A percentile compares a stretch with the other conserved stretches of the same genome.
phyloP scores from a whole-genome alignment of 177 flowering plant species.

The Vitis hybrid region DNA sequence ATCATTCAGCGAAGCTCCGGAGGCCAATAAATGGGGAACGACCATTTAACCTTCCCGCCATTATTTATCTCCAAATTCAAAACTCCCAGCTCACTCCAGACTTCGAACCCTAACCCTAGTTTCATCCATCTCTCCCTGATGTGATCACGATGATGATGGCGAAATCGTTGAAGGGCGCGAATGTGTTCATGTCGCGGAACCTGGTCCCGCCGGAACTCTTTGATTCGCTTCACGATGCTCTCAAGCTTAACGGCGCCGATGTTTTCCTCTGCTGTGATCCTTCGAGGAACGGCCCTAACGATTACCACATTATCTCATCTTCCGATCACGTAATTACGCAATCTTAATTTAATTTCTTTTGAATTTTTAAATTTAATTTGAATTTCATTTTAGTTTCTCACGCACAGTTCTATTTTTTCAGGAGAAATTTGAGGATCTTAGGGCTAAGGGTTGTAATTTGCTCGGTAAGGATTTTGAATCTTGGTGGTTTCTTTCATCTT shows the following conservation, averaged over 20 bases:
- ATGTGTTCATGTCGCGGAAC: slow-evolving; percentile 82
- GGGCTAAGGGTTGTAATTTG: slow-evolving; percentile 79
- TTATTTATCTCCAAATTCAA: too few species aligned
- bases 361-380: neutral
- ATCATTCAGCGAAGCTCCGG: too few species aligned
- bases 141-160: slow-evolving; percentile 27
- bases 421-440: slow-evolving; percentile 90
- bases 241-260: slow-evolving; percentile 75
- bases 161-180: slow-evolving; percentile 67
- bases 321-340: slow-evolving; percentile 50
- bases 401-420: slow-evolving; percentile 27
- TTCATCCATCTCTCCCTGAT: too few species aligned
- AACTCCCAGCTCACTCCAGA: too few species aligned
- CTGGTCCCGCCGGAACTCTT: slow-evolving; percentile 82
- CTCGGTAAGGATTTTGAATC: slow-evolving; percentile 16
- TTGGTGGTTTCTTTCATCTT: neutral
- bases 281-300: slow-evolving; percentile 57
- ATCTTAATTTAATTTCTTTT: neutral
- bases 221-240: slow-evolving; percentile 85
- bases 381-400: neutral
- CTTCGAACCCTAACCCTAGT: too few species aligned
- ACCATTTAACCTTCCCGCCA: too few species aligned
- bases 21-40: too few species aligned
- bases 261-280: slow-evolving; percentile 86
- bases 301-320: slow-evolving; percentile 83